A percentile compares a stretch with the other conserved stretches of the same genome.
Conservation (phyloP, 164 flowering plant species). For the Saururus chinensis region DNA sequence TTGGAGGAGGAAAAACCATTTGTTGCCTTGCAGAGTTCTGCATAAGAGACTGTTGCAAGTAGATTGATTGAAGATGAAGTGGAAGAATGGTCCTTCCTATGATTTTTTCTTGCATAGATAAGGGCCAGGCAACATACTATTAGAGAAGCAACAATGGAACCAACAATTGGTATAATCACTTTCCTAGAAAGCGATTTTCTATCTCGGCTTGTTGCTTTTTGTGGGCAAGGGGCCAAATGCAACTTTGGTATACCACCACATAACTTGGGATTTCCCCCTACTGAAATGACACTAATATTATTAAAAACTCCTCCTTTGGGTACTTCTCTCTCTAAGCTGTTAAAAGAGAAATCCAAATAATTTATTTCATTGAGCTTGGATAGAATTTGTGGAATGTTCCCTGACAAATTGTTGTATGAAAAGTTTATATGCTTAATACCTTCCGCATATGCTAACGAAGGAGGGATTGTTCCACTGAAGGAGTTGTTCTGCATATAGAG, state of each 20-base stretch:
- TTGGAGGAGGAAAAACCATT: constrained; percentile 7
- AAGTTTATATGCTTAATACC: constrained; percentile 8
- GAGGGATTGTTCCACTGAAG: constrained; percentile 22
- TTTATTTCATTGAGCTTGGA: background rate
- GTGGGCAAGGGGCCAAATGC: constrained; percentile 18
- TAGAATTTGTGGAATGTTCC: constrained; percentile 8
- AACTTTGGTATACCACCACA: constrained; percentile 29
- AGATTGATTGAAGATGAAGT: background rate
- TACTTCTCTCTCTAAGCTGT: constrained; percentile 30
- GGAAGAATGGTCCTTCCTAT: background rate
- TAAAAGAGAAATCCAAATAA: constrained; percentile 26
- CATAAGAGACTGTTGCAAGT: constrained; percentile 7
- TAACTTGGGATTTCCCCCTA: constrained; percentile 22
- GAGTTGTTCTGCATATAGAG: constrained; percentile 14
- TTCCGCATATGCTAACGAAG: background rate
- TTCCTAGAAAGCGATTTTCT: too few relatives aligned
- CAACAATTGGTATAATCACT: background rate
- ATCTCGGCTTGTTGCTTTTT: background rate
- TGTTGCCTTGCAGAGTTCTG: constrained; percentile 10
- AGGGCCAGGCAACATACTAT: background rate
- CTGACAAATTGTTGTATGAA: constrained; percentile 10
- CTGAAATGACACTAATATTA: constrained; percentile 17
- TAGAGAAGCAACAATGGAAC: background rate
- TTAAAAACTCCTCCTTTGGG: constrained; percentile 27
- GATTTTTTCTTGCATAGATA: too few relatives aligned